These are phyloP conservation scores for Akanthomyces uredinophilus DNA, from an alignment of 2,329 filamentous ascomycete species.

Conservation along the genomic window DNA sequence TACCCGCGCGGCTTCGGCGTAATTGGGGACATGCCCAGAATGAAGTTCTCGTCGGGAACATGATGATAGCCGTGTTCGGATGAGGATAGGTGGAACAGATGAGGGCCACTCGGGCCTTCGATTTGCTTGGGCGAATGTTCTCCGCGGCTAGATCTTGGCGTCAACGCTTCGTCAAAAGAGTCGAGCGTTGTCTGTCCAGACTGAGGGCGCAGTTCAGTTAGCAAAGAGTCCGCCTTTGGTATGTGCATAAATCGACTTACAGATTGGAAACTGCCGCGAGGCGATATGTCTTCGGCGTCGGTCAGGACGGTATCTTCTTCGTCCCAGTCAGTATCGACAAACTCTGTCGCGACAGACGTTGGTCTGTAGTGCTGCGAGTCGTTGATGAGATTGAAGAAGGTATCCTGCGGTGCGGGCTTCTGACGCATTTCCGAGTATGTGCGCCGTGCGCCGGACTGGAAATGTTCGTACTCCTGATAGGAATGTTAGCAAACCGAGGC, in stretches of 20 bases:
- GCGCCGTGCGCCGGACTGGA: slow-evolving; percentile 31
- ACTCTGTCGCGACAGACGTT: slow-evolving; percentile 67
- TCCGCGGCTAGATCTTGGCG: slow-evolving; percentile 63
- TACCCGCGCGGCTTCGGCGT: slow-evolving; percentile 53
- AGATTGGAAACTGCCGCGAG: slow-evolving; percentile 63
- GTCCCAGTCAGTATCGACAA: slow-evolving; percentile 70
- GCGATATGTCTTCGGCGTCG: slow-evolving; percentile 60
- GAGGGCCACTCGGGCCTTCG: slow-evolving; percentile 77
- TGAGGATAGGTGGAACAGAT: slow-evolving; percentile 70
- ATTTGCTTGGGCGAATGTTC: slow-evolving; percentile 60
- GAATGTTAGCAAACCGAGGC: neutral
- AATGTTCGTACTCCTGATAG: slow-evolving; percentile 32
- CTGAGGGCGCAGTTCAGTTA: slow-evolving; percentile 17
- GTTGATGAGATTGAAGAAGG: slow-evolving; percentile 56
- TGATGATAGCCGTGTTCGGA: slow-evolving; percentile 28
- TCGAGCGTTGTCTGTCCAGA: slow-evolving; percentile 64
- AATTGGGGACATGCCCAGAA: slow-evolving; percentile 67
- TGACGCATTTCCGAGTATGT: slow-evolving; percentile 49
- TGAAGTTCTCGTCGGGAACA: slow-evolving; percentile 42
- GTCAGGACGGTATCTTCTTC: slow-evolving; percentile 57
- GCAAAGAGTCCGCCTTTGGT: neutral
- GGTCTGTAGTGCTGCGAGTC: slow-evolving; percentile 50
- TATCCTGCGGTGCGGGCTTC: slow-evolving; percentile 45
- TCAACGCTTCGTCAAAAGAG: slow-evolving; percentile 77
- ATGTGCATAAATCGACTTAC: slow-evolving; percentile 44